phyloP scores from a whole-genome alignment of 1,284 basidiomycete species.

The Cutaneotrichosporon cutaneum region DNA sequence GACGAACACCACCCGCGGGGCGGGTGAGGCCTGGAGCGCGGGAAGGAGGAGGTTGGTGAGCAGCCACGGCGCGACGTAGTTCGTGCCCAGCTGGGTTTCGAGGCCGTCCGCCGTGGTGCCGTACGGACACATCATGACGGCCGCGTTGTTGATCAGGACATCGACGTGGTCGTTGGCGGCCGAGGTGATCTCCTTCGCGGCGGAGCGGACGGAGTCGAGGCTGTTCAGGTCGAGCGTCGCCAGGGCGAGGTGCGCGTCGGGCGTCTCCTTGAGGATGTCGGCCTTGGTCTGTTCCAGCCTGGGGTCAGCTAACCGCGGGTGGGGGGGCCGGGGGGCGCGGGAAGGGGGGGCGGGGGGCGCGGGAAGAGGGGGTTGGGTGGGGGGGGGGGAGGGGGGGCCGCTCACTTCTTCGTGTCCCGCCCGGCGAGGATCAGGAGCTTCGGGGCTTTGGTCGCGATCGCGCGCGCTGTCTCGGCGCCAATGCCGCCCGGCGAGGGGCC shows the following conservation, averaged over 20 bases:
- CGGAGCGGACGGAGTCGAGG: conserved; percentile 15
- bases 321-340: too few relatives aligned
- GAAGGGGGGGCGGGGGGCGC: too few relatives aligned
- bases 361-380: too few relatives aligned
- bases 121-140: conserved; percentile 29
- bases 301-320: not conserved
- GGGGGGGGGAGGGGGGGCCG: too few relatives aligned
- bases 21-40: conserved; percentile 4
- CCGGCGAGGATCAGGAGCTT: conserved; percentile 26
- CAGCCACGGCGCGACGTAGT: conserved; percentile 39
- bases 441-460: conserved; percentile 25
- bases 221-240: conserved; percentile 24
- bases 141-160: conserved; percentile 41
- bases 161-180: conserved; percentile 17
- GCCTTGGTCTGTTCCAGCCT: conserved; percentile 19
- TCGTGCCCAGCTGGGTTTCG: conserved; percentile 39
- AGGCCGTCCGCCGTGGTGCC: conserved; percentile 30
- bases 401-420: conserved; percentile 24
- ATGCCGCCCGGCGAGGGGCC: conserved; percentile 24
- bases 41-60: conserved; percentile 31
- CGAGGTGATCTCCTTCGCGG: conserved; percentile 15
- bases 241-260: conserved; percentile 7
- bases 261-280: conserved; percentile 17
- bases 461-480: conserved; percentile 26
- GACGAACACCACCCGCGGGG: conserved; percentile 26